Evolutionary conservation across 306 rosid genomes (phyloP).

Genomic region (Lupinus albus): DNA sequence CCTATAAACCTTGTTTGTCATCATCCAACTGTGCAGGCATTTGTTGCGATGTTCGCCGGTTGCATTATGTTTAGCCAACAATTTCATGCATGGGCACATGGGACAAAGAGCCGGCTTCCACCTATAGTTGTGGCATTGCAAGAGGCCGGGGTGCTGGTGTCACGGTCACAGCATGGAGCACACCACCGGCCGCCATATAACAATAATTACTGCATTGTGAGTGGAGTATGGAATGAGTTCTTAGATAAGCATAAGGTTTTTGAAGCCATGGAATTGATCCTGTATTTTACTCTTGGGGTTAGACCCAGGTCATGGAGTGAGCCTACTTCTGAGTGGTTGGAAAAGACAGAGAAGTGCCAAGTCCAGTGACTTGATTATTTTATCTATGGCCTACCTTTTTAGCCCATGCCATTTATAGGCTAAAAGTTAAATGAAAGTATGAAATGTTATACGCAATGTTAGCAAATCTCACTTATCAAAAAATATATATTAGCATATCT

Average conservation of each 20-base stretch:
- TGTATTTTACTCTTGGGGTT: conserved; percentile 66
- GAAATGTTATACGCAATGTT: not conserved
- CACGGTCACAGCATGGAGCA: conserved; percentile 65
- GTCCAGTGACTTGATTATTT: not conserved
- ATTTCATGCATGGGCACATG: conserved; percentile 96
- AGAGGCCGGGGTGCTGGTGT: conserved; percentile 67
- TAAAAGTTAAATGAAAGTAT: not conserved
- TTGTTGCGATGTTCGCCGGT: conserved; percentile 63
- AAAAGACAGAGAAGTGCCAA: conserved; percentile 51
- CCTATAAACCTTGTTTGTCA: conserved; percentile 61
- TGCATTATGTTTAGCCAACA: conserved; percentile 97
- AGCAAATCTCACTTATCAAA: not conserved
- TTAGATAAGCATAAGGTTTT: conserved; percentile 66
- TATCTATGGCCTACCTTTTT: not conserved
- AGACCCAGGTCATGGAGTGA: conserved; percentile 87
- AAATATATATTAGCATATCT: not conserved
- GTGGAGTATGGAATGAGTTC: conserved; percentile 84
- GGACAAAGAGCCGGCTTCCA: conserved; percentile 76
- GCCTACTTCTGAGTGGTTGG: conserved; percentile 72
- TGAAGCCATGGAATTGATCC: conserved; percentile 73
- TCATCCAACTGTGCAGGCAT: conserved; percentile 59
- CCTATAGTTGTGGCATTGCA: conserved; percentile 63
- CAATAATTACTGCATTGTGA: conserved; percentile 87
- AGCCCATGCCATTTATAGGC: not conserved
- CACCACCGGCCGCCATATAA: conserved; percentile 84